Conservation (phyloP, 225 moss, liverwort and hornwort genomes). For the Lunularia cruciata region DNA sequence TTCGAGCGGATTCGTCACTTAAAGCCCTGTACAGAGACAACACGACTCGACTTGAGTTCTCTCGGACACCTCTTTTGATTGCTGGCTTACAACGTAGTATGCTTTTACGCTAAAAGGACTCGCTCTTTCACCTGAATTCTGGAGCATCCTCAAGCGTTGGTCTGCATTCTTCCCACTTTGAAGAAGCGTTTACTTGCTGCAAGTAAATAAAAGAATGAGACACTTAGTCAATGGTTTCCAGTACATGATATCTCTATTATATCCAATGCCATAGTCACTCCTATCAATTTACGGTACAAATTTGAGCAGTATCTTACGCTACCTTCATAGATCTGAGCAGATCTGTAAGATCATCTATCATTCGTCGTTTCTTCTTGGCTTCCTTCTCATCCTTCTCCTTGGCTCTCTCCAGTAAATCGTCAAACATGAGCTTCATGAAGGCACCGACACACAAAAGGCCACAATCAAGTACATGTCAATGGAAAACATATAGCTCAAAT, state of each 20-base stretch:
- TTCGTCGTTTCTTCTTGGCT: conserved; percentile 90
- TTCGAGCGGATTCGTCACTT: conserved; percentile 67
- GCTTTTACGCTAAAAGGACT: neutral
- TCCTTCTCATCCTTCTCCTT: conserved; percentile 99
- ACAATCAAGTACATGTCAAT: conserved; percentile 1
- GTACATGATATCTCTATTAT: too few species aligned
- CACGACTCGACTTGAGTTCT: neutral
- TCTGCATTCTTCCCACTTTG: conserved; percentile 93
- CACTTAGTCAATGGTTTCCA: too few species aligned
- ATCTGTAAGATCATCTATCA: conserved; percentile 85
- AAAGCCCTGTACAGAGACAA: conserved; percentile 55
- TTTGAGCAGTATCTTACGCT: too few species aligned
- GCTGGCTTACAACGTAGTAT: neutral
- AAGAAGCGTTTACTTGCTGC: conserved; percentile 54
- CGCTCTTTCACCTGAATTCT: conserved; percentile 65
- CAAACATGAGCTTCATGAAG: conserved; percentile 77
- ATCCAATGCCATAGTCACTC: conserved; percentile 4
- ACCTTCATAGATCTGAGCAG: conserved; percentile 78
- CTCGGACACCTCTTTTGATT: too few species aligned
- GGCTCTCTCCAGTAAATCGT: conserved; percentile 85
- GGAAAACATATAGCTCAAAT: too few species aligned
- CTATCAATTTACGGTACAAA: neutral
- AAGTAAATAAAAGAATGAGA: neutral
- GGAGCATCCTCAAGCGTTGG: conserved; percentile 67
- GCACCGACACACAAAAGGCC: neutral